Percentiles rank a stretch among this genome's conserved stretches.
Conservation (phyloP, 257 asterid species). For the Plectranthus barbatus region DNA sequence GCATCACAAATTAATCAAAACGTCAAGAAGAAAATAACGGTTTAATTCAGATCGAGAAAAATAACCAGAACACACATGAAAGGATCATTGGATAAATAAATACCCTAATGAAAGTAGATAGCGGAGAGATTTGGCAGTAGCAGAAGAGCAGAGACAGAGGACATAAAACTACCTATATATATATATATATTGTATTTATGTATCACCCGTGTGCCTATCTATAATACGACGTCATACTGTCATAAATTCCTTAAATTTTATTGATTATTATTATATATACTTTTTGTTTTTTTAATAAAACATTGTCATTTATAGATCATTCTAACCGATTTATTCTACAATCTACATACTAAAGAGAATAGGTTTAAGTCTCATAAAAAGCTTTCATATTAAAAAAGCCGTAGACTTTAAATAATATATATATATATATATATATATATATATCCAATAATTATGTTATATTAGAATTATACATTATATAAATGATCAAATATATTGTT, state of each 20-base stretch:
- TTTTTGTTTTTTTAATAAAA: no score
- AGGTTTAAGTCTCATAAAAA: no score
- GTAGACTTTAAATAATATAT: no score
- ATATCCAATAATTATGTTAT: no score
- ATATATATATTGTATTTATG: not conserved
- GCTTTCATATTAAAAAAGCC: no score
- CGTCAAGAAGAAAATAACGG: not conserved
- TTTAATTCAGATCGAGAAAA: constrained; percentile 15
- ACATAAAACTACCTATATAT: not conserved
- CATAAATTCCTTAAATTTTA: not conserved
- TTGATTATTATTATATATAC: no score
- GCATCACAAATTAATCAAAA: not conserved
- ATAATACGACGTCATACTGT: not conserved
- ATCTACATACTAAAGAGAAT: no score
- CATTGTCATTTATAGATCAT: no score
- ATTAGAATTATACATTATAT: no score
- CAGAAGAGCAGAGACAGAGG: constrained; percentile 16
- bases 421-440: no score
- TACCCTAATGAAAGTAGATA: not conserved
- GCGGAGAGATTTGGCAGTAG: constrained; percentile 9
- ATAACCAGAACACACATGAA: not conserved
- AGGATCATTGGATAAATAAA: not conserved
- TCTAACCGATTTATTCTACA: no score
- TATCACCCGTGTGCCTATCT: not conserved
- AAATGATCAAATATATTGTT: no score